phyloP scores from a whole-genome alignment of 2,329 filamentous ascomycete species.

The Colletotrichum sp. region DNA sequence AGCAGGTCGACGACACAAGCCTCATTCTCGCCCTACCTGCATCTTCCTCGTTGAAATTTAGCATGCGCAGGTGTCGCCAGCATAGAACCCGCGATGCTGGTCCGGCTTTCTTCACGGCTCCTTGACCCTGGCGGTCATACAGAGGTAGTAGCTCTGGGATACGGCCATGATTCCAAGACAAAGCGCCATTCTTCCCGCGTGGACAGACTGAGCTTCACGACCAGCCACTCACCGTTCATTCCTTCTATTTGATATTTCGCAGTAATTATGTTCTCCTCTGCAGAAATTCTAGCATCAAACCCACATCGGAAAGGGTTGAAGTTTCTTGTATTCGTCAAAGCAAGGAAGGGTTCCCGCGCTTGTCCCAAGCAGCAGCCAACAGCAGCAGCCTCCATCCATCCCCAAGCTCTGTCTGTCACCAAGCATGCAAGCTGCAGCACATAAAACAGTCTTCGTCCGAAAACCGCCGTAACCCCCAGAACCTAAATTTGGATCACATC shows the following conservation, averaged over 20 bases:
- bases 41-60: not conserved
- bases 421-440: slow-evolving; percentile 20
- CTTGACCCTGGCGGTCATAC: not conserved
- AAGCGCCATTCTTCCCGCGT: not conserved
- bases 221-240: not conserved
- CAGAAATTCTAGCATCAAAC: not conserved
- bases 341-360: not conserved
- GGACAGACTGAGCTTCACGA: not conserved
- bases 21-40: not conserved
- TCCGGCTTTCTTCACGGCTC: not conserved
- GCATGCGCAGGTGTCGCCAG: not conserved
- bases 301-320: not conserved
- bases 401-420: not conserved
- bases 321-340: not conserved
- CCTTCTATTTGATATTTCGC: not conserved
- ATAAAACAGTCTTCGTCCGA: slow-evolving; percentile 17
- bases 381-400: not conserved
- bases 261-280: not conserved
- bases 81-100: not conserved
- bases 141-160: not conserved
- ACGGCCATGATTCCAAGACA: not conserved
- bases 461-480: slow-evolving; percentile 1
- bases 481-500: slow-evolving; percentile 1
- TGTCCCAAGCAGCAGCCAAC: not conserved
- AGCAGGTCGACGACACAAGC: not conserved